Percentiles rank a stretch among this genome's conserved stretches.
Conservation (phyloP, 495 filamentous ascomycete species). For the Halenospora varia region DNA sequence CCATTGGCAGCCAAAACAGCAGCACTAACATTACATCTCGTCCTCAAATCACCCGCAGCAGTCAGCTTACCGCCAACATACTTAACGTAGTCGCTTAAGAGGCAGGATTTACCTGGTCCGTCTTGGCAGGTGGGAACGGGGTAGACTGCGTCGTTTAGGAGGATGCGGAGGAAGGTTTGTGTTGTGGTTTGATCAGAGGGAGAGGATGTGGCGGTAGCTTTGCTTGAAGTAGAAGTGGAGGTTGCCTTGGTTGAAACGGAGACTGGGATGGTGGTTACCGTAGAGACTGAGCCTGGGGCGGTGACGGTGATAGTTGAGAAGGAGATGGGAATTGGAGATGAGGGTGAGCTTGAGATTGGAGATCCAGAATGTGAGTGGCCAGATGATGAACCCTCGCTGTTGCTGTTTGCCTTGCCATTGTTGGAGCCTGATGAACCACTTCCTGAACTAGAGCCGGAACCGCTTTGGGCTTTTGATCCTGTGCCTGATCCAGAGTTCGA, state of each 20-base stretch:
- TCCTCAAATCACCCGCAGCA: conserved; percentile 38
- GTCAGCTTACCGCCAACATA: conserved; percentile 39
- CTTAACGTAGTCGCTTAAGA: conserved; percentile 38
- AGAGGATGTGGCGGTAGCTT: conserved; percentile 1
- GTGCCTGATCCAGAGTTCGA: not conserved
- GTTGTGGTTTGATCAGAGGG: conserved; percentile 4
- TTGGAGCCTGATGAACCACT: not conserved
- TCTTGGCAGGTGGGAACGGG: conserved; percentile 39
- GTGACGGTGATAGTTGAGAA: not conserved
- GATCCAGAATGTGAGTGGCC: conserved; percentile 10
- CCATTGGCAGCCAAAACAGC: conserved; percentile 28
- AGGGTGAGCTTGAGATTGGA: not conserved
- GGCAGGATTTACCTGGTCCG: conserved; percentile 44
- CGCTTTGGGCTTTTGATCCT: not conserved
- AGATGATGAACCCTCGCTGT: not conserved
- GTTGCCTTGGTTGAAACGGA: not conserved
- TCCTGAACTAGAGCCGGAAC: not conserved
- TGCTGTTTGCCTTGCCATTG: not conserved
- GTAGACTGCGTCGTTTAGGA: conserved; percentile 54
- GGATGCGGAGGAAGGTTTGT: conserved; percentile 39
- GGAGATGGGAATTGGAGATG: not conserved
- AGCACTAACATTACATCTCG: conserved; percentile 39
- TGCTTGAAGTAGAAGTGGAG: not conserved
- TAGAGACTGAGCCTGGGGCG: not conserved
- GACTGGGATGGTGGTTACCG: not conserved